Evolutionary conservation across 352 stramenopile genomes (phyloP).

Genomic region (Globisporangium barbulae): DNA sequence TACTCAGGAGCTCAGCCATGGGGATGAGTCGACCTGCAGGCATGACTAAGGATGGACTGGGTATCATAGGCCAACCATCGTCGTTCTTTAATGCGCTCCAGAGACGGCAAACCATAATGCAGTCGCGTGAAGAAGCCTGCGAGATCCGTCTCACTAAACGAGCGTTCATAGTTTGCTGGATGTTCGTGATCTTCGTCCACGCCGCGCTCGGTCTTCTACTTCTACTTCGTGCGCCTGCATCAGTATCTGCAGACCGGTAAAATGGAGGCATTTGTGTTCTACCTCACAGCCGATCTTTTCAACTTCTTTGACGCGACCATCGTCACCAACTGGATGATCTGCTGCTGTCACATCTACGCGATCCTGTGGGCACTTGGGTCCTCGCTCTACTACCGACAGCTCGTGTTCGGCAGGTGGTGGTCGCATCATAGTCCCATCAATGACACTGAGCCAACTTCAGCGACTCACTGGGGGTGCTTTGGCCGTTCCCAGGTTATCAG

Average conservation of each 20-base stretch:
- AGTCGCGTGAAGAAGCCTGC: background rate
- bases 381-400: slow-evolving; percentile 6
- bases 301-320: slow-evolving; percentile 4
- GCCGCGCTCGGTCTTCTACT: slow-evolving; percentile 10
- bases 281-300: background rate
- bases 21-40: background rate
- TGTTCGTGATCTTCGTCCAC: slow-evolving; percentile 1
- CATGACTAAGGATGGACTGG: background rate
- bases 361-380: slow-evolving; percentile 3
- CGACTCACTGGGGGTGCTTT: background rate
- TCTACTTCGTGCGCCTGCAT: slow-evolving; percentile 5
- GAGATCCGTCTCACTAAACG: background rate
- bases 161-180: background rate
- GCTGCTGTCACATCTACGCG: background rate
- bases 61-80: no score
- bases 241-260: background rate
- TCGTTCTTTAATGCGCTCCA: background rate
- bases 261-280: background rate
- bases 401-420: background rate
- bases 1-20: background rate
- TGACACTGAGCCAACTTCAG: background rate
- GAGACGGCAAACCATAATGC: background rate
- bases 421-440: background rate
- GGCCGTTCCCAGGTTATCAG: background rate
- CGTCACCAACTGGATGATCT: background rate